These are phyloP conservation scores for Colletotrichum nymphaeae DNA, from an alignment of 2,329 filamentous ascomycete species.

Conservation along the genomic window DNA sequence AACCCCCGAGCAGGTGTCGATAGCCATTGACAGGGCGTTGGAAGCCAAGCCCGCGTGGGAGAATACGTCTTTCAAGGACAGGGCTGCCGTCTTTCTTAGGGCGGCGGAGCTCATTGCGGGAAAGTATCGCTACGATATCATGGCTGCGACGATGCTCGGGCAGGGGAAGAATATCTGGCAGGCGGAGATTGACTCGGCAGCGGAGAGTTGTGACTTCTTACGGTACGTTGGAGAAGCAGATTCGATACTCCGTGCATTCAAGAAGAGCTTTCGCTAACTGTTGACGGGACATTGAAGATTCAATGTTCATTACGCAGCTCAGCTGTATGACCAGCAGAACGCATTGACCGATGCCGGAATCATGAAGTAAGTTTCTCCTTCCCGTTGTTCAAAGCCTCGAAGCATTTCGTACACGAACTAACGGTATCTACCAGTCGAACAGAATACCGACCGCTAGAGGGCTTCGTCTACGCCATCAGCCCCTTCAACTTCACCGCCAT, in stretches of 20 bases:
- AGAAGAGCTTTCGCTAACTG: too few species aligned
- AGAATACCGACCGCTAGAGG: conserved; percentile 90
- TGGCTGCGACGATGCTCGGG: conserved; percentile 95
- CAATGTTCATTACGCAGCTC: conserved; percentile 93
- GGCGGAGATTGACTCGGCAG: conserved; percentile 95
- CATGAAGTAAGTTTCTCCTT: conserved; percentile 70
- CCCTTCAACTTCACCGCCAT: conserved; percentile 99
- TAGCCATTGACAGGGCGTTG: conserved; percentile 85
- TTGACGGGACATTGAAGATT: conserved; percentile 57
- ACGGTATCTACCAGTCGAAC: conserved; percentile 59
- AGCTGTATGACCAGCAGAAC: conserved; percentile 89
- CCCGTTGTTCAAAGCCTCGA: too few species aligned
- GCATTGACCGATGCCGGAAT: conserved; percentile 83
- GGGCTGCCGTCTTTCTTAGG: conserved; percentile 94
- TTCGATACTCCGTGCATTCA: too few species aligned
- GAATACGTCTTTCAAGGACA: conserved; percentile 85
- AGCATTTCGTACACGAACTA: too few species aligned
- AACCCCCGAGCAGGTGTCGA: conserved; percentile 77
- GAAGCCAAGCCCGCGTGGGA: conserved; percentile 91
- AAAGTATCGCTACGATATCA: conserved; percentile 97
- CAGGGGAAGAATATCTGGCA: conserved; percentile 99
- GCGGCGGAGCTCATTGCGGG: conserved; percentile 89
- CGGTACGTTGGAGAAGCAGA: conserved; percentile 49
- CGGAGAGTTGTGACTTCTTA: conserved; percentile 92
- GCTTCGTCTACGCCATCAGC: conserved; percentile 93